Evolutionary conservation across 2,329 filamentous ascomycete species (phyloP).

Genomic region (Cercospora zeae-maydis): DNA sequence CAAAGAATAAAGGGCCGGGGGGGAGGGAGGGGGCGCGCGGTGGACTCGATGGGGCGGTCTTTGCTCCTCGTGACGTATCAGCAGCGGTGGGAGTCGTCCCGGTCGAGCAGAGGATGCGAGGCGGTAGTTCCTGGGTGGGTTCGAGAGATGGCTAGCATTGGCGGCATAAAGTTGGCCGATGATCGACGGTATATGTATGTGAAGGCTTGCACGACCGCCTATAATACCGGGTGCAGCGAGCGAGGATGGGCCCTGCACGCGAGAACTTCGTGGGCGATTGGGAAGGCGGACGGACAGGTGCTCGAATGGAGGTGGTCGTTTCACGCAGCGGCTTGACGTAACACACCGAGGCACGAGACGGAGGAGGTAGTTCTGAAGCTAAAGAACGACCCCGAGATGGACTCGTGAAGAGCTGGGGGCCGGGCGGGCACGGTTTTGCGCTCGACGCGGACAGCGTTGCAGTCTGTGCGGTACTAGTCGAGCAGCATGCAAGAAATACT

Average conservation of each 20-base stretch:
- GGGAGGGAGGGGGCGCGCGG: constrained; percentile 1
- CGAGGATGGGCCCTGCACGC: constrained; percentile 25
- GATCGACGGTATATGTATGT: constrained; percentile 24
- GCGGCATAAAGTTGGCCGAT: constrained; percentile 25
- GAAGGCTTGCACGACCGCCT: constrained; percentile 20
- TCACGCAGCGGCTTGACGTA: constrained; percentile 29
- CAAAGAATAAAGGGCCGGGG: constrained; percentile 5
- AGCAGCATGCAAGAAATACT: constrained; percentile 26
- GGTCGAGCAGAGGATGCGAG: constrained; percentile 5
- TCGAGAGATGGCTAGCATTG: constrained; percentile 14
- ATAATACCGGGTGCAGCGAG: constrained; percentile 22
- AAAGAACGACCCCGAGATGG: constrained; percentile 12
- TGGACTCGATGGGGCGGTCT: constrained; percentile 15
- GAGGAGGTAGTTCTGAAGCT: constrained; percentile 17
- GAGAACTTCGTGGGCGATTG: constrained; percentile 26
- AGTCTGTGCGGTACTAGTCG: constrained; percentile 9
- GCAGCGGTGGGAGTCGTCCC: constrained; percentile 9
- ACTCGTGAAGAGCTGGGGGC: constrained; percentile 15
- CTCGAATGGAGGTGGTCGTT: constrained; percentile 27
- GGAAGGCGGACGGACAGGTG: constrained; percentile 16
- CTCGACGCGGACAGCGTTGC: constrained; percentile 27
- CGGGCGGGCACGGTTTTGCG: constrained; percentile 19
- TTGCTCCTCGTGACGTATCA: constrained; percentile 21
- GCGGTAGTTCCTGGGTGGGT: constrained; percentile 14
- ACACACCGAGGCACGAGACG: constrained; percentile 29